Evolutionary conservation across 1,284 basidiomycete species (phyloP).

Genomic region (Sporisorium exsertum): DNA sequence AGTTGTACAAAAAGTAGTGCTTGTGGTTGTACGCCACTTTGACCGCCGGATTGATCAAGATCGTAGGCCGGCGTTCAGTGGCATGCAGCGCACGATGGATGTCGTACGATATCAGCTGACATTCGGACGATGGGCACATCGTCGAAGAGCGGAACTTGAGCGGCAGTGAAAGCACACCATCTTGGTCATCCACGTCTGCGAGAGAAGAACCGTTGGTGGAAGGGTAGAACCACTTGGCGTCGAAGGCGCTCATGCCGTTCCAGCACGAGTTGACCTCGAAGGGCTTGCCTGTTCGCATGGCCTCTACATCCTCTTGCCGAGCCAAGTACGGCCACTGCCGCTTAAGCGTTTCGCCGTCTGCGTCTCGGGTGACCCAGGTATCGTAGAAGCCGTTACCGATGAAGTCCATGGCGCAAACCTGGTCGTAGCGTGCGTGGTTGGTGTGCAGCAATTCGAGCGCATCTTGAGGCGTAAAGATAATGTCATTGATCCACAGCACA

Average conservation of each 20-base stretch:
- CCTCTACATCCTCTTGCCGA: constrained; percentile 70
- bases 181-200: constrained; percentile 40
- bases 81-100: constrained; percentile 72
- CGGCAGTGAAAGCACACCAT: constrained; percentile 67
- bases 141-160: constrained; percentile 72
- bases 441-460: constrained; percentile 73
- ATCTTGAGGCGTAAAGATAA: constrained; percentile 40
- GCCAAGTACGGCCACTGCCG: constrained; percentile 75
- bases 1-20: constrained; percentile 47
- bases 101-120: constrained; percentile 74
- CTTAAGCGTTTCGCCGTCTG: constrained; percentile 69
- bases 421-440: constrained; percentile 73
- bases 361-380: constrained; percentile 65
- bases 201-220: background rate
- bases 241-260: constrained; percentile 75
- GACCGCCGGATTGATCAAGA: constrained; percentile 72
- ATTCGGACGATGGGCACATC: constrained; percentile 74
- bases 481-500: constrained; percentile 62
- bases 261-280: constrained; percentile 75
- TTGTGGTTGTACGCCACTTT: constrained; percentile 52
- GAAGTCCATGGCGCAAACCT: constrained; percentile 75
- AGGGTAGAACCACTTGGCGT: constrained; percentile 71
- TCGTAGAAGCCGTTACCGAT: constrained; percentile 73
- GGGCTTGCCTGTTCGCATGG: constrained; percentile 68
- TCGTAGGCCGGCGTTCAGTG: constrained; percentile 64